A percentile compares a stretch with the other conserved stretches of the same genome.
phyloP scores from a whole-genome alignment of 2,329 filamentous ascomycete species.

The Xylariaceae sp. region DNA sequence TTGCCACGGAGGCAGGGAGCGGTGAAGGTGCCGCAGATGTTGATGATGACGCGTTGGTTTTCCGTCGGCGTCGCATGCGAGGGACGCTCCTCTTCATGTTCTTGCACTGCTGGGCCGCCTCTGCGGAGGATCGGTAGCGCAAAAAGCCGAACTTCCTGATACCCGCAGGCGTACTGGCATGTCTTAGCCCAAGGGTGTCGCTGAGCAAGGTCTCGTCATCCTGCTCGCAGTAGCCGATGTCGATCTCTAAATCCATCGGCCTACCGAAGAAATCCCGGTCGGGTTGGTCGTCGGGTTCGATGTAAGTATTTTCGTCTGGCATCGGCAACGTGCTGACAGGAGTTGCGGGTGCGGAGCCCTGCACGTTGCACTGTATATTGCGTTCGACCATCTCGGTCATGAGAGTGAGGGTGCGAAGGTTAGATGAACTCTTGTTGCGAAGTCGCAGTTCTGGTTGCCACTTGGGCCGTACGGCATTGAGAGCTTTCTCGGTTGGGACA shows the following conservation, averaged over 20 bases:
- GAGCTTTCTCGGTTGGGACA: too few relatives aligned
- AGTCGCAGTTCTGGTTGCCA: neutral
- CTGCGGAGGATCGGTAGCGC: conserved; percentile 23
- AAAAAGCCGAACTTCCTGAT: conserved; percentile 20
- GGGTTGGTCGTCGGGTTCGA: conserved; percentile 7
- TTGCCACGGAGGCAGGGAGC: conserved; percentile 5
- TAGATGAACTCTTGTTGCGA: conserved; percentile 11
- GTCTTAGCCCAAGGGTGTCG: conserved; percentile 13
- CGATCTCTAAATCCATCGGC: conserved; percentile 20
- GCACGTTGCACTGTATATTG: conserved; percentile 26
- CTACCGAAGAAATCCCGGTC: conserved; percentile 6
- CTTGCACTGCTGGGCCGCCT: conserved; percentile 22
- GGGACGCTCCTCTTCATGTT: conserved; percentile 25
- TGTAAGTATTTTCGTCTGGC: neutral
- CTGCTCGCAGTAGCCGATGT: conserved; percentile 11
- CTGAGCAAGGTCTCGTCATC: conserved; percentile 13
- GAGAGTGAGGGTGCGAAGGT: conserved; percentile 16
- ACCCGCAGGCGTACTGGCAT: conserved; percentile 19
- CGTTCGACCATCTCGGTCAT: conserved; percentile 26
- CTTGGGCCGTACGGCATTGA: too few relatives aligned
- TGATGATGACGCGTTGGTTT: conserved; percentile 6
- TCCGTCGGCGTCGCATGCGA: conserved; percentile 24
- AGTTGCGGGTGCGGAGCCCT: conserved; percentile 13
- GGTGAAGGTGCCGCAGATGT: conserved; percentile 6
- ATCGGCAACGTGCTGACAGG: conserved; percentile 5